Percentiles rank a stretch among this genome's conserved stretches.
Conservation (phyloP, 352 stramenopile genomes). For the Elongisporangium senticosum region DNA sequence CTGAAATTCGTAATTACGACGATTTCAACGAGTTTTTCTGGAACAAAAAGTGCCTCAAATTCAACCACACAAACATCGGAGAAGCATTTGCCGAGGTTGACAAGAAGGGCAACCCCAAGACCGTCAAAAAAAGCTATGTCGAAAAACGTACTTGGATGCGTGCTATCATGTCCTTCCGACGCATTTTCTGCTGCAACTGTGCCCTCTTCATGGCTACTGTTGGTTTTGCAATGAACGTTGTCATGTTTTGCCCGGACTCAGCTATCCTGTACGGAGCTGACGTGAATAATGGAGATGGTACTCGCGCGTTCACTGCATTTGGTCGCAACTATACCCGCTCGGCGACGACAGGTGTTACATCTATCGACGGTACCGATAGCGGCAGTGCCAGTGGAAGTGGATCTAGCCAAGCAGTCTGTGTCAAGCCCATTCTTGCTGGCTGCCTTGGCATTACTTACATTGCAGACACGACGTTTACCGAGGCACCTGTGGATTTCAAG, state of each 20-base stretch:
- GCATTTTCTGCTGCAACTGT: constrained; percentile 81
- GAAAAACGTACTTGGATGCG: constrained; percentile 78
- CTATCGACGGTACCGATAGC: constrained; percentile 7
- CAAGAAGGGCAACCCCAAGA: constrained; percentile 77
- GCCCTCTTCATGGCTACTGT: constrained; percentile 60
- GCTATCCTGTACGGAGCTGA: constrained; percentile 70
- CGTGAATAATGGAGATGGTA: constrained; percentile 24
- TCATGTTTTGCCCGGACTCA: constrained; percentile 73
- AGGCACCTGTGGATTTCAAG: constrained; percentile 72
- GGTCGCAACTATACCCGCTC: constrained; percentile 53
- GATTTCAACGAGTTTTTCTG: constrained; percentile 90
- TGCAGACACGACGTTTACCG: constrained; percentile 28
- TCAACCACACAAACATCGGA: constrained; percentile 52
- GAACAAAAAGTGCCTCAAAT: constrained; percentile 84
- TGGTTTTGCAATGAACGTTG: constrained; percentile 68
- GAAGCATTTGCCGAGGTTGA: constrained; percentile 69
- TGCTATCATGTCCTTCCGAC: constrained; percentile 70
- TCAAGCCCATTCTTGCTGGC: constrained; percentile 59
- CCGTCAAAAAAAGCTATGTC: constrained; percentile 81
- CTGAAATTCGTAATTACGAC: constrained; percentile 83
- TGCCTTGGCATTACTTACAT: constrained; percentile 60
- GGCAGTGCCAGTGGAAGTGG: constrained; percentile 6
- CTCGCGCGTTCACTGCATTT: constrained; percentile 53
- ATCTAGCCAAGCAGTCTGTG: constrained; percentile 18
- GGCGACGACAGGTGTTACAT: neutral